phyloP scores from a whole-genome alignment of 495 filamentous ascomycete species.

The Annulohypoxylon nitens region DNA sequence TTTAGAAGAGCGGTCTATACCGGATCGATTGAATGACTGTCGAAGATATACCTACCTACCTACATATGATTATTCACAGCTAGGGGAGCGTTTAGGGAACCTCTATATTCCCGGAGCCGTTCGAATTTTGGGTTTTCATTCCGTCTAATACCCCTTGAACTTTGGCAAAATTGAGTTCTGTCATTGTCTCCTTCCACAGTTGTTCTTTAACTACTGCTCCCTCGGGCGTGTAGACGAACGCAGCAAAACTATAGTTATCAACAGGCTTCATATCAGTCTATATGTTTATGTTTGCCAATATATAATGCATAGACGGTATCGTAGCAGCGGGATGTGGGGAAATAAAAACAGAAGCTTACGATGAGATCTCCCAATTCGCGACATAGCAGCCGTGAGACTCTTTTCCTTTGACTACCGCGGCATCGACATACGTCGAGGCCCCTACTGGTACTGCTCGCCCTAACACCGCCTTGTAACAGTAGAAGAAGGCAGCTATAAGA shows the following conservation, averaged over 20 bases:
- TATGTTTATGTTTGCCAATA: not conserved
- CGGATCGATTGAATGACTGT: too few relatives aligned
- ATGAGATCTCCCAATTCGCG: slow-evolving; percentile 55
- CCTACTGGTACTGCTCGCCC: slow-evolving; percentile 51
- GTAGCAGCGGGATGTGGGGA: not conserved
- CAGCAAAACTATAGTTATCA: slow-evolving; percentile 32
- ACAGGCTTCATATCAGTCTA: not conserved
- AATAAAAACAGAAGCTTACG: slow-evolving; percentile 49
- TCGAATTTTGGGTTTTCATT: not conserved
- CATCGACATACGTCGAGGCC: slow-evolving; percentile 56
- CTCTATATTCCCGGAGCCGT: too few relatives aligned
- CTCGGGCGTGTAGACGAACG: slow-evolving; percentile 53
- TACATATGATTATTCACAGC: not conserved
- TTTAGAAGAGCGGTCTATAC: not conserved
- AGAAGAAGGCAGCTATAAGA: not conserved
- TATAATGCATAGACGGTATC: not conserved
- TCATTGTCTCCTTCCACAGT: slow-evolving; percentile 58
- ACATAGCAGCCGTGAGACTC: slow-evolving; percentile 58
- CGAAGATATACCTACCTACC: too few relatives aligned
- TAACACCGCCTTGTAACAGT: slow-evolving; percentile 7
- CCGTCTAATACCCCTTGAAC: slow-evolving; percentile 47
- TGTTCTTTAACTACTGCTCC: slow-evolving; percentile 49
- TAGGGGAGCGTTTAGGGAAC: too few relatives aligned
- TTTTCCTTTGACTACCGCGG: slow-evolving; percentile 54
- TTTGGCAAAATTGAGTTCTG: slow-evolving; percentile 56